A percentile compares a stretch with the other conserved stretches of the same genome.
Conservation (phyloP, 1,284 basidiomycete species). For the Papiliotrema fonsecae region DNA sequence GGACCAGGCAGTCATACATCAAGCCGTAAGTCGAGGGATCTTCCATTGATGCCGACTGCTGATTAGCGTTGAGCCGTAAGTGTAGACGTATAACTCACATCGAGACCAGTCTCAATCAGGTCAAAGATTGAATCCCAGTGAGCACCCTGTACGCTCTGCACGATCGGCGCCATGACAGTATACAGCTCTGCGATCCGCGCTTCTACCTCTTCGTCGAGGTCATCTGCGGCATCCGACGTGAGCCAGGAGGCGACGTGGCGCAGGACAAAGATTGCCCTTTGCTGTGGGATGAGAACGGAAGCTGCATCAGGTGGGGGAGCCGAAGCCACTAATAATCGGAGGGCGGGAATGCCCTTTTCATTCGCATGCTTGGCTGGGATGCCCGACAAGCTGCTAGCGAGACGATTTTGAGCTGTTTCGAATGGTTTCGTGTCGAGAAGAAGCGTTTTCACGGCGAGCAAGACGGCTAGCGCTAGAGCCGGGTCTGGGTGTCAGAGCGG, state of each 20-base stretch:
- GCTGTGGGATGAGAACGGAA: constrained; percentile 79
- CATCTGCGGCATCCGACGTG: constrained; percentile 61
- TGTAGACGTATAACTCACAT: constrained; percentile 54
- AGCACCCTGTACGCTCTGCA: constrained; percentile 77
- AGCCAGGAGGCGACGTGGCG: constrained; percentile 83
- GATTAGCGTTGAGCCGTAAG: constrained; percentile 7
- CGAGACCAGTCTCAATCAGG: constrained; percentile 78
- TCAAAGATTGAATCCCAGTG: constrained; percentile 95
- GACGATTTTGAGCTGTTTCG: constrained; percentile 80
- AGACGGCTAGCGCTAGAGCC: constrained; percentile 61
- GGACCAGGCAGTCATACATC: constrained; percentile 63
- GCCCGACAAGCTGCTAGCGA: constrained; percentile 72
- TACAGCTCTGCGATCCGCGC: constrained; percentile 71
- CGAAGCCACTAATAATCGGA: constrained; percentile 67
- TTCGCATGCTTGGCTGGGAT: constrained; percentile 62
- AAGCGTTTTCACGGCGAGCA: constrained; percentile 59
- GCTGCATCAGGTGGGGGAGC: constrained; percentile 76
- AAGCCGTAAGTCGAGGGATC: constrained; percentile 60
- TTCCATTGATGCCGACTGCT: constrained; percentile 59
- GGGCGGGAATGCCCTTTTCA: constrained; percentile 61
- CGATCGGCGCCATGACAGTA: constrained; percentile 71
- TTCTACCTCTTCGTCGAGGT: constrained; percentile 67
- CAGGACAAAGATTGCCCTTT: constrained; percentile 81
- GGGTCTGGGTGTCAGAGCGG: constrained; percentile 54
- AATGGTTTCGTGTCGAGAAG: constrained; percentile 67